These are phyloP conservation scores for Sporobolomyces phaffii DNA, from an alignment of 768 basidiomycete species.

Conservation along the genomic window DNA sequence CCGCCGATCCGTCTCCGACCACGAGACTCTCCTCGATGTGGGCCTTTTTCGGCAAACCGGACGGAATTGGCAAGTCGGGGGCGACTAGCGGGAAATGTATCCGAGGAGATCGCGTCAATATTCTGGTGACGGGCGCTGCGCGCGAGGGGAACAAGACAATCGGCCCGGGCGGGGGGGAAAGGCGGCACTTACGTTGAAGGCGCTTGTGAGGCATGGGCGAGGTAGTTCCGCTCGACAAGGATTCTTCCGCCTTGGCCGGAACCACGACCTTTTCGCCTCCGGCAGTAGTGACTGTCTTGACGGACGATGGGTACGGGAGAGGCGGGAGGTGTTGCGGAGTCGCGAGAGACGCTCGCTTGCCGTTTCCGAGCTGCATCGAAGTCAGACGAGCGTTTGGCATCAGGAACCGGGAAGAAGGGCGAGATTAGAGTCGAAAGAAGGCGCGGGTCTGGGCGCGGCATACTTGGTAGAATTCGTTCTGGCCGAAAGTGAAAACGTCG, in stretches of 20 bases:
- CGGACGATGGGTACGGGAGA: conserved; percentile 33
- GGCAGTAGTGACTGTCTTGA: background rate
- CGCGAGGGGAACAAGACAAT: background rate
- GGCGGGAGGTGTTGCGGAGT: conserved; percentile 49
- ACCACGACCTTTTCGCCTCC: conserved; percentile 2
- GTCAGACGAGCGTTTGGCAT: background rate
- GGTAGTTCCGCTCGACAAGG: conserved; percentile 44
- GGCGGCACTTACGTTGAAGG: conserved; percentile 42
- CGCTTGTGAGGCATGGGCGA: conserved; percentile 48
- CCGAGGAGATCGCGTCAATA: too few relatives aligned
- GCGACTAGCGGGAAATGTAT: too few relatives aligned
- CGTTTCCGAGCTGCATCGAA: conserved; percentile 47
- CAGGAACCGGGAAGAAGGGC: background rate
- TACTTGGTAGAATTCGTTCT: conserved; percentile 39
- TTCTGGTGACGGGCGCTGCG: too few relatives aligned
- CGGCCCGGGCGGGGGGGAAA: background rate
- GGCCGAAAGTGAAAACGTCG: conserved; percentile 41
- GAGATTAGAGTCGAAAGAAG: background rate
- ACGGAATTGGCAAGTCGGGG: too few relatives aligned
- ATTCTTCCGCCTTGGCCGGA: conserved; percentile 25
- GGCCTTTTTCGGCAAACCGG: too few relatives aligned
- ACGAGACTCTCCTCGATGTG: background rate
- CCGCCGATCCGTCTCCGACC: background rate
- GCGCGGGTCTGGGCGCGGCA: background rate
- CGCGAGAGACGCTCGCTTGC: conserved; percentile 48